These are phyloP conservation scores for Colletotrichum sp. DNA, from an alignment of 2,329 filamentous ascomycete species.

Conservation along the genomic window DNA sequence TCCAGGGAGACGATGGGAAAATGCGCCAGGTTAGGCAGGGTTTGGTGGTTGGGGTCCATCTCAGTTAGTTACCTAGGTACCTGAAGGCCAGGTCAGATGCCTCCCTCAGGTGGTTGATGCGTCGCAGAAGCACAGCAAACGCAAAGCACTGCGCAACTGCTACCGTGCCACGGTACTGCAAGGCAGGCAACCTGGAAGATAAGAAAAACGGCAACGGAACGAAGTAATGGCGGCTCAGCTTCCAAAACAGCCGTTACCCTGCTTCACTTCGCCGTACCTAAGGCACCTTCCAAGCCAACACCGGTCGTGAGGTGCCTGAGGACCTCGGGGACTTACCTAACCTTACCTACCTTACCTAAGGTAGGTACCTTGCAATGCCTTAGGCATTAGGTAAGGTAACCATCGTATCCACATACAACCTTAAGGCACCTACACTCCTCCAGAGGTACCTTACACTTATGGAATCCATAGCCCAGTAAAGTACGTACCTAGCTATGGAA, in stretches of 20 bases:
- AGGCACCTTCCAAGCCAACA: neutral
- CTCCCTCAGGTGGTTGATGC: neutral
- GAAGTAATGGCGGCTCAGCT: neutral
- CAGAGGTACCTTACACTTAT: too few relatives aligned
- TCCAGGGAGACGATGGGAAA: neutral
- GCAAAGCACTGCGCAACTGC: neutral
- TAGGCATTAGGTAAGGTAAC: neutral
- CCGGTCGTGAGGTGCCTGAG: neutral
- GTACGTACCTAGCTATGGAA: too few relatives aligned
- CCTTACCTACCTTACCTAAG: too few relatives aligned
- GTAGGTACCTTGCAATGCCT: too few relatives aligned
- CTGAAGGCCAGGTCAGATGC: neutral
- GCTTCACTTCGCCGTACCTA: neutral
- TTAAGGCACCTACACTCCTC: neutral
- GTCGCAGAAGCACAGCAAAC: neutral
- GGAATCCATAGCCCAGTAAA: too few relatives aligned
- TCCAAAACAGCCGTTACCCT: neutral
- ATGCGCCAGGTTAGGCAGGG: neutral
- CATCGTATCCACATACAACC: neutral
- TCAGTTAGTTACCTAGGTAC: neutral
- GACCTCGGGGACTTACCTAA: neutral
- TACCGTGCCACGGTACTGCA: neutral
- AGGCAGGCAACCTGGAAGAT: neutral
- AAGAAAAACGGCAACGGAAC: neutral
- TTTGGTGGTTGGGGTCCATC: neutral